These are phyloP conservation scores for Terfezia boudieri DNA, from an alignment of 495 filamentous ascomycete species.

Conservation along the genomic window DNA sequence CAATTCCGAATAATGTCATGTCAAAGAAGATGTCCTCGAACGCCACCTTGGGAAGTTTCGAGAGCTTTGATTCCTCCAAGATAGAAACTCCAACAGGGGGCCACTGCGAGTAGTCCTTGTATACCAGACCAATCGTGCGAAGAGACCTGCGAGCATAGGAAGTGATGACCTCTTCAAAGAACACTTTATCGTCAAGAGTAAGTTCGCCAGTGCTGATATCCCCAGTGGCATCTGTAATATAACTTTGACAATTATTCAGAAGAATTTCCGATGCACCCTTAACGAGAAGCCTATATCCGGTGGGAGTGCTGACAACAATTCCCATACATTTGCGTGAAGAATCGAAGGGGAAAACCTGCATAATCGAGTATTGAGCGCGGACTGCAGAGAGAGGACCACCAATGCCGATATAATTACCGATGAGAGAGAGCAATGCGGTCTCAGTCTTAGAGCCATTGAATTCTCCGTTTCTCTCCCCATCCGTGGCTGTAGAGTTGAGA, in stretches of 20 bases:
- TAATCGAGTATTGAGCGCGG: constrained; percentile 42
- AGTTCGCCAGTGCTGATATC: constrained; percentile 23
- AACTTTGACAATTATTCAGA: constrained; percentile 43
- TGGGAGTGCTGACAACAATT: constrained; percentile 34
- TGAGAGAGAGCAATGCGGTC: constrained; percentile 56
- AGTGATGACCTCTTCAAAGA: constrained; percentile 42
- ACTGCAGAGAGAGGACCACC: constrained; percentile 38
- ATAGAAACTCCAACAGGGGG: constrained; percentile 47
- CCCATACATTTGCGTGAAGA: constrained; percentile 49
- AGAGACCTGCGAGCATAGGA: constrained; percentile 63
- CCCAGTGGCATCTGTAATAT: constrained; percentile 47
- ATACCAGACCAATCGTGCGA: constrained; percentile 67
- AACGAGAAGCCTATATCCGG: constrained; percentile 37
- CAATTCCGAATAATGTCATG: constrained; percentile 56
- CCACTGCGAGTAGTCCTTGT: constrained; percentile 77
- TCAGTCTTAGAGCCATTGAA: constrained; percentile 87
- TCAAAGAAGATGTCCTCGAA: constrained; percentile 63
- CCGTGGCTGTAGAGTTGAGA: constrained; percentile 75
- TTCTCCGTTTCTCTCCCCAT: constrained; percentile 51
- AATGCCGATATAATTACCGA: constrained; percentile 56
- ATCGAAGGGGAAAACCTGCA: constrained; percentile 45
- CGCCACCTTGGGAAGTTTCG: constrained; percentile 39
- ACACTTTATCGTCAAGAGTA: constrained; percentile 33
- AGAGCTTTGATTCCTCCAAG: constrained; percentile 28
- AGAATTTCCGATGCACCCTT: constrained; percentile 54